Evolutionary conservation across 768 basidiomycete species (phyloP).

Genomic region (Stropharia rugosoannulata): DNA sequence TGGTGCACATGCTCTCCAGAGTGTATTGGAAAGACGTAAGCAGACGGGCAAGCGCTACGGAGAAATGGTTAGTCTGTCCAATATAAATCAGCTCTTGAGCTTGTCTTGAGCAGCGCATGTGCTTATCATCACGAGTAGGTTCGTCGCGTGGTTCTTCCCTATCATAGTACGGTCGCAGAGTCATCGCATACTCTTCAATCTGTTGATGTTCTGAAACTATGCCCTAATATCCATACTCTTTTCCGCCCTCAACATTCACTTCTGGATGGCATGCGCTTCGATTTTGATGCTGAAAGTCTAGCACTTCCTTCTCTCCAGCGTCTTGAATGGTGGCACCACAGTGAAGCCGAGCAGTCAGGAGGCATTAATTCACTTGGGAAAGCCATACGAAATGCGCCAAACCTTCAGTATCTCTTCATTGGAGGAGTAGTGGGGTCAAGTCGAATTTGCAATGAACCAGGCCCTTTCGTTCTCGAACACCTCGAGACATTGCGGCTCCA

Average conservation of each 20-base stretch:
- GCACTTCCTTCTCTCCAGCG: conserved; percentile 52
- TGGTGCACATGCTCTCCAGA: conserved; percentile 23
- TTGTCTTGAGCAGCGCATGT: conserved; percentile 1
- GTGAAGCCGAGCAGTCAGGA: conserved; percentile 56
- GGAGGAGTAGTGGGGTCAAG: conserved; percentile 41
- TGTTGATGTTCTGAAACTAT: conserved; percentile 47
- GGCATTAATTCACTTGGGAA: conserved; percentile 62
- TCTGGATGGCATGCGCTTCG: conserved; percentile 39
- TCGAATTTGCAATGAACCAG: conserved; percentile 20
- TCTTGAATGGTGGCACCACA: conserved; percentile 69
- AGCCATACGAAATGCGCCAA: conserved; percentile 53
- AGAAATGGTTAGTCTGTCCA: conserved; percentile 25
- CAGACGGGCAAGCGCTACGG: conserved; percentile 23
- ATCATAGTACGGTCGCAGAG: conserved; percentile 46
- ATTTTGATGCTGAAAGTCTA: conserved; percentile 49
- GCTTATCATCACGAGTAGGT: conserved; percentile 33
- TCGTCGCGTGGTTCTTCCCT: conserved; percentile 59
- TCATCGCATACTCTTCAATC: conserved; percentile 29
- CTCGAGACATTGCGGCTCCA: conserved; percentile 56
- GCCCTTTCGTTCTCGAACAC: conserved; percentile 36
- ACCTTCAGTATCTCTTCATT: conserved; percentile 56
- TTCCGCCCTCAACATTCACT: conserved; percentile 41
- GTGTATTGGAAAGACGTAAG: conserved; percentile 25
- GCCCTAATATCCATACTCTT: conserved; percentile 52
- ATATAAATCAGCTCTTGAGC: neutral